Evolutionary conservation across 2,329 filamentous ascomycete genomes (phyloP).

Genomic region (Aspergillus sp.): DNA sequence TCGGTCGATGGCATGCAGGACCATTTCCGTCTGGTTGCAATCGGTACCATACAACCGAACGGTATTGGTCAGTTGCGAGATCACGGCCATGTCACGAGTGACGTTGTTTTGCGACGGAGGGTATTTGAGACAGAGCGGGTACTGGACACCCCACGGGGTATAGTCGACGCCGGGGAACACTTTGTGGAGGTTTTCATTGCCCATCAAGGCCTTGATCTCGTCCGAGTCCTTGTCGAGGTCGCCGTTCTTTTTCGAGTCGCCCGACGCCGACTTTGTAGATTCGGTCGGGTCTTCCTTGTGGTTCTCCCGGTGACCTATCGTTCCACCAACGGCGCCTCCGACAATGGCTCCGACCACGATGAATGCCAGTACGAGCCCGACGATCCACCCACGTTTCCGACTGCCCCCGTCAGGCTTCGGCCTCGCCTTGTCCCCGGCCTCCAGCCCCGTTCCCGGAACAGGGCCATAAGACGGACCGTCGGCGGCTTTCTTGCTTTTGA

Average conservation of each 20-base stretch:
- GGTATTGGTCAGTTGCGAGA: conserved; percentile 85
- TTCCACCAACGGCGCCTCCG: conserved; percentile 71
- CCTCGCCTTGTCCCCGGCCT: conserved; percentile 60
- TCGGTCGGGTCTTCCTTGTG: conserved; percentile 33
- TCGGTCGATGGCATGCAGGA: conserved; percentile 75
- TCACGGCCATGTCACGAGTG: conserved; percentile 83
- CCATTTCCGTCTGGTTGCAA: conserved; percentile 96
- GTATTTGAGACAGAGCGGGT: conserved; percentile 73
- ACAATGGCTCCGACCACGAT: conserved; percentile 69
- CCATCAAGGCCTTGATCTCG: conserved; percentile 78
- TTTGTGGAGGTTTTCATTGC: conserved; percentile 80
- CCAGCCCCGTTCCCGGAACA: conserved; percentile 41
- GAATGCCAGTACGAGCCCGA: conserved; percentile 65
- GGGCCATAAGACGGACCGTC: conserved; percentile 57
- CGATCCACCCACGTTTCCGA: conserved; percentile 67
- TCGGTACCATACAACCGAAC: conserved; percentile 92
- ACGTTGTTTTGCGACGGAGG: conserved; percentile 92
- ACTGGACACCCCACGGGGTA: conserved; percentile 87
- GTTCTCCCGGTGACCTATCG: conserved; percentile 58
- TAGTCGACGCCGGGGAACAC: conserved; percentile 97
- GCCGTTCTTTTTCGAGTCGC: conserved; percentile 64
- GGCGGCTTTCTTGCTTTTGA: conserved; percentile 41
- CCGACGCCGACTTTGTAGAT: conserved; percentile 52
- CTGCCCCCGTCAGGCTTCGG: conserved; percentile 58
- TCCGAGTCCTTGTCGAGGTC: conserved; percentile 71